Evolutionary conservation across 2,329 filamentous ascomycete species (phyloP).

Genomic region (Verticillium zaregamsianum): DNA sequence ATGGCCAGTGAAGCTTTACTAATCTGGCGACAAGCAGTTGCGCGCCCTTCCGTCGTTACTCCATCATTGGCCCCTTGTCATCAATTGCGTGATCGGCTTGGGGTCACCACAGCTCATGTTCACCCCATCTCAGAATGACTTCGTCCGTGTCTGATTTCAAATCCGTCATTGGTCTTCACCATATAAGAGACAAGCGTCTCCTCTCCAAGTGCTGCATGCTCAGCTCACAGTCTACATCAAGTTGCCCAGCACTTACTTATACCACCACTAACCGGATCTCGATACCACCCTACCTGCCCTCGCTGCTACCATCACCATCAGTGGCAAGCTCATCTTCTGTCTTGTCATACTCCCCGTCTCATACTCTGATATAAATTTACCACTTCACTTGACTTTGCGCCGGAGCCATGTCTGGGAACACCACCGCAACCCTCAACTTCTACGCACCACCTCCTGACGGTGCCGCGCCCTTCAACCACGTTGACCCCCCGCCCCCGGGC

Average conservation of each 20-base stretch:
- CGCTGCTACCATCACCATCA: no score
- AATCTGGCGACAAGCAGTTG: background rate
- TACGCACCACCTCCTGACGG: conserved; percentile 58
- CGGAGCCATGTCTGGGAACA: conserved; percentile 41
- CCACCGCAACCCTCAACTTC: conserved; percentile 62
- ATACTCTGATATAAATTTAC: no score
- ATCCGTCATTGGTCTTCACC: background rate
- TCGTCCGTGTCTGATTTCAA: background rate
- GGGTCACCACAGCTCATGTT: background rate
- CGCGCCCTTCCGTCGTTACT: background rate
- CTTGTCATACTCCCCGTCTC: no score
- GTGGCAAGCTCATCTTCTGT: no score
- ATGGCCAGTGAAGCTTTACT: background rate
- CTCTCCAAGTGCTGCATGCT: background rate
- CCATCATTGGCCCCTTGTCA: background rate
- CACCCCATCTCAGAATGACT: background rate
- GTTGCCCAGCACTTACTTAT: background rate
- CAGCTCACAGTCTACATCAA: background rate
- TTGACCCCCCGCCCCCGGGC: conserved; percentile 59
- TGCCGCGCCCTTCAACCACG: conserved; percentile 59
- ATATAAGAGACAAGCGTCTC: background rate
- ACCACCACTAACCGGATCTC: no score
- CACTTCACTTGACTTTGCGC: background rate
- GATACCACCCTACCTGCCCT: no score
- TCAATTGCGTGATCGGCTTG: background rate